Evolutionary conservation across 805 yeast genomes (phyloP), one percentile per base, ranked within the genome.

Genomic region (Barnettozyma sp.): DNA sequence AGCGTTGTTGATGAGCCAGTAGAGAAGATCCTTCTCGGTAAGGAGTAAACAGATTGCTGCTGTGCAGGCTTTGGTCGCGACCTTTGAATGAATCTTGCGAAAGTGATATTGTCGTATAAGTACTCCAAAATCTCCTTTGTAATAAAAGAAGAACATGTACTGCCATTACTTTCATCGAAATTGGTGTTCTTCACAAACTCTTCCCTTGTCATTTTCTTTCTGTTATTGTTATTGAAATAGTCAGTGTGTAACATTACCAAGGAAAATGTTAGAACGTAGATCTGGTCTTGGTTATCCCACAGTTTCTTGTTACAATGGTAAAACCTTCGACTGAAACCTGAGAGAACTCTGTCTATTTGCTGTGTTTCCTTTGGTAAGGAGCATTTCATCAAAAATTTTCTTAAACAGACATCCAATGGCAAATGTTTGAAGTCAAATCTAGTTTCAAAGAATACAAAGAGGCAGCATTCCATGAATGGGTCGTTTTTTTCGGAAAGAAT

Each of bases 241-340:
- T 82, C 92, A 0, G 92, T 82, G 50, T 82, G 90, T 22, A 82
- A 59, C 68, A 82, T 76, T 30, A 82, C 63, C 27, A 82, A 54
- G 3, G 86, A 76, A 48, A 77, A 82, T 1, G 76, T 66, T 10
- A 80, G 50, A 31, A 78, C 71, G 48, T 80, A 78, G 7, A 80
- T 73, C 28, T 76, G 74, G 38, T 78, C 82, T 7, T 49, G 40
- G 40, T 50, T 46, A 13, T 48, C 50, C 68, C 68, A 64, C 2
- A 47, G 26, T 3, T 31, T 19, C 1, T 8, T 6, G 25, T 50
- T 52, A 19, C 47, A 44, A 1, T 40, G 32, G 40, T 65, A 66
- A 53, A 75, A 82, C 17, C 70, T 64, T 20, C 49, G 51, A 8
- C 82, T 70, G 55, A 82, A 78, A 22, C 68, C 68, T 35, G 70